Percentiles rank a stretch among this genome's conserved stretches.
These are phyloP conservation scores for Evernia prunastri DNA, from an alignment of 495 filamentous ascomycete species.

Conservation along the genomic window DNA sequence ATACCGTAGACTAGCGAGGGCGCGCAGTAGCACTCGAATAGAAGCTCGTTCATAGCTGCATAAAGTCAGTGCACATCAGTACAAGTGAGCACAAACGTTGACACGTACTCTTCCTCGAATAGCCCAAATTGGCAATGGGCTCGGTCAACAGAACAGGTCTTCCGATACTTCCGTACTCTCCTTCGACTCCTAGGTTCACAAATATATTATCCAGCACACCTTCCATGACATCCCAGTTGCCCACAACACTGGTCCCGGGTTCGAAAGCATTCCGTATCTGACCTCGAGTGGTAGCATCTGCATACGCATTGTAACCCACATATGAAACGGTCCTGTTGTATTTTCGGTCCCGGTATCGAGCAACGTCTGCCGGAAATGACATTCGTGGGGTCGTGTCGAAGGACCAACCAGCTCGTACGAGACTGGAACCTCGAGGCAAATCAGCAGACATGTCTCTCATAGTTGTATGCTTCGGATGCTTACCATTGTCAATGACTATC, in stretches of 20 bases:
- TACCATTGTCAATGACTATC: constrained; percentile 98
- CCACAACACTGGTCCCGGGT: constrained; percentile 78
- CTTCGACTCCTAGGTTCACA: constrained; percentile 82
- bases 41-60: constrained; percentile 88
- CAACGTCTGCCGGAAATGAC: constrained; percentile 78
- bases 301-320: constrained; percentile 83
- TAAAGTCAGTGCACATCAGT: not conserved
- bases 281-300: constrained; percentile 85
- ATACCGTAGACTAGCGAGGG: constrained; percentile 88
- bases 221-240: constrained; percentile 97
- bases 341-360: constrained; percentile 90
- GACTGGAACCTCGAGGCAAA: constrained; percentile 61
- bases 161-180: constrained; percentile 62
- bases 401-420: constrained; percentile 89
- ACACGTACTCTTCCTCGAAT: constrained; percentile 71
- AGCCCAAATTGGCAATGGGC: constrained; percentile 80
- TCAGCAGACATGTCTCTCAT: not conserved
- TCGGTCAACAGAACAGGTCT: constrained; percentile 94
- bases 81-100: not conserved
- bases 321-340: constrained; percentile 82
- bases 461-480: not conserved
- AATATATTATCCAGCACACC: constrained; percentile 88
- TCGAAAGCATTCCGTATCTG: constrained; percentile 91
- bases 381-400: constrained; percentile 76
- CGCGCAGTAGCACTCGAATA: constrained; percentile 90